These are phyloP conservation scores for Albizia julibrissin DNA, from an alignment of 306 rosid genomes.

Conservation along the genomic window DNA sequence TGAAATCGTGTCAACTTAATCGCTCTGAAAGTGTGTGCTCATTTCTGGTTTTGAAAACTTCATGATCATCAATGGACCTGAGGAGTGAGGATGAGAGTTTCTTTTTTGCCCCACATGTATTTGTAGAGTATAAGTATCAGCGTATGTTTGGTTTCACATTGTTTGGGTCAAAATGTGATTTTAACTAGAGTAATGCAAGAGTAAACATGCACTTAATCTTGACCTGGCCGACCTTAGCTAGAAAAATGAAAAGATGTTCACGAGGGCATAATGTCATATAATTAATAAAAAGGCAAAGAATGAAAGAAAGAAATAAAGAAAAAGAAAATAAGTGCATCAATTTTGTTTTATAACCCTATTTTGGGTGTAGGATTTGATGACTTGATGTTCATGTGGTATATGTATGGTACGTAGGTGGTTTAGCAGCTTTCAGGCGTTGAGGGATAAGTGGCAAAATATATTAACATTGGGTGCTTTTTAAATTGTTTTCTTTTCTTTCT, in stretches of 20 bases:
- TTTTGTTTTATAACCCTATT: not conserved
- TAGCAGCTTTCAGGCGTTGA: not conserved
- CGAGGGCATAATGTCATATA: not conserved
- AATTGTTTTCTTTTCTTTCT: no score
- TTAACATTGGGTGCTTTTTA: not conserved
- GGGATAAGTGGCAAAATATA: not conserved
- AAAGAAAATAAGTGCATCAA: not conserved
- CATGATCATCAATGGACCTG: not conserved
- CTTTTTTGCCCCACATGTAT: not conserved
- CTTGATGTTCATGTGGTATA: not conserved
- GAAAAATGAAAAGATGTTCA: not conserved
- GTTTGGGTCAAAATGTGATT: not conserved
- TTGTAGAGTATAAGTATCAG: not conserved
- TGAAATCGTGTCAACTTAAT: not conserved
- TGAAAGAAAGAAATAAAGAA: not conserved
- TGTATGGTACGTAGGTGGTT: not conserved
- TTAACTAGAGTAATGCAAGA: not conserved
- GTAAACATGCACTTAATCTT: not conserved
- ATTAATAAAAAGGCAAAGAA: not conserved
- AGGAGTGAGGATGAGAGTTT: not conserved
- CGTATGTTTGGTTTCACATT: not conserved
- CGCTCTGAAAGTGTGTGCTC: not conserved
- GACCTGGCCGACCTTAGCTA: not conserved
- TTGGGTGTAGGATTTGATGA: not conserved
- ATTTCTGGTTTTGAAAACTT: not conserved